Percentiles rank a stretch among this genome's conserved stretches.
Evolutionary conservation across 495 filamentous ascomycete species (phyloP).

Genomic region (Letharia lupina): DNA sequence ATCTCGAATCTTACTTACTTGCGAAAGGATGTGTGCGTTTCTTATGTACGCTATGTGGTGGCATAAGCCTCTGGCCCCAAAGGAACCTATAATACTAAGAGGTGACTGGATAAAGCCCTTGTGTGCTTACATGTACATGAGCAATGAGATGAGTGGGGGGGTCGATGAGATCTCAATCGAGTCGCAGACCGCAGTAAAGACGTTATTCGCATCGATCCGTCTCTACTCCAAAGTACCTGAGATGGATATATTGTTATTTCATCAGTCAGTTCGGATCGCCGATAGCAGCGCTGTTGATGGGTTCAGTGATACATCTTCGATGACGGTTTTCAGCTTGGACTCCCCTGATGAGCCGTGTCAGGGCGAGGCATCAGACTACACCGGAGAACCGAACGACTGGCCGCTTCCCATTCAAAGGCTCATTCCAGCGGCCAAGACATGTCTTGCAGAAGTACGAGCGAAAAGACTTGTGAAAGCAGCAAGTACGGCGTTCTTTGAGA

Average conservation of each 20-base stretch:
- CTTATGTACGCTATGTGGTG: constrained; percentile 25
- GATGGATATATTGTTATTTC: constrained; percentile 1
- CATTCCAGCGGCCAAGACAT: no score
- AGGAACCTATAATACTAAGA: constrained; percentile 19
- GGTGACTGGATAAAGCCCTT: constrained; percentile 21
- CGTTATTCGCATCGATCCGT: neutral
- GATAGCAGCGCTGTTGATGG: neutral
- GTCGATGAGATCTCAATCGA: neutral
- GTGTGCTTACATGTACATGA: constrained; percentile 21
- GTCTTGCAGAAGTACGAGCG: no score
- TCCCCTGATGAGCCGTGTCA: no score
- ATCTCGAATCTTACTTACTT: no score
- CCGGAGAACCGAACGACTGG: no score
- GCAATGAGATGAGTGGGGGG: constrained; percentile 5
- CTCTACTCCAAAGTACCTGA: constrained; percentile 1
- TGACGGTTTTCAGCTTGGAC: neutral
- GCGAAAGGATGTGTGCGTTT: constrained; percentile 13
- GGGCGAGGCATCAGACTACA: no score
- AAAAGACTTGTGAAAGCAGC: no score
- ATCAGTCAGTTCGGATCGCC: neutral
- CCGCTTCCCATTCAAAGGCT: no score
- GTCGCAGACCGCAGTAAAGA: neutral
- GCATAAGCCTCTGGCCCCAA: constrained; percentile 22
- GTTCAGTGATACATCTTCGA: neutral
- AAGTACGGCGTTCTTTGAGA: no score